Evolutionary conservation across 306 rosid species (phyloP).

Genomic region (Clitoria ternatea): DNA sequence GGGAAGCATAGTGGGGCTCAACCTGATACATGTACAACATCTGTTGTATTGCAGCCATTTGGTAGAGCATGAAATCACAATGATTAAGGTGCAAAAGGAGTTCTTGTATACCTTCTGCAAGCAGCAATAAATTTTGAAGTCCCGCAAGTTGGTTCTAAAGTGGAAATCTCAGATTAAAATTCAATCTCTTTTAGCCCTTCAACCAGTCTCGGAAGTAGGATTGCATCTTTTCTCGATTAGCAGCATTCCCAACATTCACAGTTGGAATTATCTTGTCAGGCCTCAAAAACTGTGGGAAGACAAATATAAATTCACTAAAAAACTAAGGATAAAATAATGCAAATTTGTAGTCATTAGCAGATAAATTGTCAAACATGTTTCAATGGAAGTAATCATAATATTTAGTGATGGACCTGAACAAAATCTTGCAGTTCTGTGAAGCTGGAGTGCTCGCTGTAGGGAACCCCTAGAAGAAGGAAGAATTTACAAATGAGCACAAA

Average conservation of each 20-base stretch:
- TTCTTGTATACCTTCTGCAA: conserved; percentile 8
- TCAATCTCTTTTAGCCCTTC: conserved; percentile 20
- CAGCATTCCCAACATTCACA: conserved; percentile 41
- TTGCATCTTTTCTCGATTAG: conserved; percentile 56
- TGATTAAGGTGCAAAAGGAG: neutral
- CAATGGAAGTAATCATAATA: neutral
- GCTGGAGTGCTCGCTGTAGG: conserved; percentile 65
- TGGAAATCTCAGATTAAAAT: neutral
- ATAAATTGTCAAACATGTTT: neutral
- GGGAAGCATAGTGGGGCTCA: neutral
- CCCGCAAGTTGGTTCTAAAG: neutral
- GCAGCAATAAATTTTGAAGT: neutral
- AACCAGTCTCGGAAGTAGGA: conserved; percentile 49
- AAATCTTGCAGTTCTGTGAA: conserved; percentile 48
- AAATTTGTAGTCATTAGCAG: neutral
- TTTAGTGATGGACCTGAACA: conserved; percentile 42
- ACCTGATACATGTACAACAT: neutral
- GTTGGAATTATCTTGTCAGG: conserved; percentile 58
- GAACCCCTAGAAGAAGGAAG: conserved; percentile 42
- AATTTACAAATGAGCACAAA: conserved; percentile 5
- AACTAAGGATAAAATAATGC: neutral
- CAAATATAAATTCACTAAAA: conserved; percentile 8
- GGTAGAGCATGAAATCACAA: conserved; percentile 8
- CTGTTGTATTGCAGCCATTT: neutral
- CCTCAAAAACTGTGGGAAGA: conserved; percentile 37